Base-by-base conservation (phyloP, 495 filamentous ascomycete species). In the Achaetomiella virescens region DNA sequence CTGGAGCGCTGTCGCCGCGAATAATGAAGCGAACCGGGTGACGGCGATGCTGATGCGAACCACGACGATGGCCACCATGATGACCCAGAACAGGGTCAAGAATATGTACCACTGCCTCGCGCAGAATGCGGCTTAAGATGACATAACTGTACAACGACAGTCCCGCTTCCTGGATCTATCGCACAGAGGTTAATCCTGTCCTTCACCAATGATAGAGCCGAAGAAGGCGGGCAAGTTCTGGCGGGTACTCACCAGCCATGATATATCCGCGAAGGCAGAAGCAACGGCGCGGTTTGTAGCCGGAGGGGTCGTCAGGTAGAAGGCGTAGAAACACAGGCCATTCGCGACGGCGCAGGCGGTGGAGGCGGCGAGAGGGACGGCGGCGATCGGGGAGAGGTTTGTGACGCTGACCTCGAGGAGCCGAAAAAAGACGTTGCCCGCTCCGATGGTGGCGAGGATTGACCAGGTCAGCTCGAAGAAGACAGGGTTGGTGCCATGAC, bases 61-160 rank as follows among this genome's bases (percentile, higher is more conserved):
- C 4, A 49, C 42, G n/a, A 45, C 22, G 12, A 70, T 58, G 29
- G 55, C 24, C 11, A 38, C 7, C 18, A 73, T 66, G 8, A 70
- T 36, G n/a, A 49, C 18, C 70, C 70, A 73, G 53, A 73, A 73
- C 12, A 70, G 3, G 51, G 20, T 14, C 36, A 61, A 40, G 48
- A 70, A 73, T 9, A 66, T 29, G 6, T 36, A 6, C n/a, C 65
- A 65, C 14, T 47, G 41, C 27, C 21, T 38, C 20, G 18, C 43
- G 55, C 8, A 73, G 66, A 45, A 70, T 60, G 29, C 66, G 67
- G 3, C 45, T 46, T 2, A 73, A 60, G 45, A 73, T 71, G 11
- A 66, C 49, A 42, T 73, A 73, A 54, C 69, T 71, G 59, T 71
- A 71, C 49, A 73, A 70, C 2, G 70, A 71, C 7, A 73, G 37